Base-by-base conservation (phyloP, 140 eudicot genomes). In the Oenanthe javanica region DNA sequence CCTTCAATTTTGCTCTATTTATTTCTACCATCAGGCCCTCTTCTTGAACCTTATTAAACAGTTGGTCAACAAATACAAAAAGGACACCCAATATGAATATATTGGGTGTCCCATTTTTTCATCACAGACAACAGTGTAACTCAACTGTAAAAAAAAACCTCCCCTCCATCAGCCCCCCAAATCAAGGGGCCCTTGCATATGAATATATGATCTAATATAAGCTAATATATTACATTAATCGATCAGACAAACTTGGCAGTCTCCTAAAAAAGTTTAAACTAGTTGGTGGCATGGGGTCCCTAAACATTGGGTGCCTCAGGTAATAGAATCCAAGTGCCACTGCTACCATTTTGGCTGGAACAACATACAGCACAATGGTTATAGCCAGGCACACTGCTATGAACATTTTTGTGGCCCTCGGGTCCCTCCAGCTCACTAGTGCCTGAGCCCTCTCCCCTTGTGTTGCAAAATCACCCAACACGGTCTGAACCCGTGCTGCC, bases 241-340 rank as follows among this genome's bases (percentile, higher is more conserved):
- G 80, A 86, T 96, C 99, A 13, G 99, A 96, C 82, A 96, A 86
- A 73, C 99, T 93, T 19, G 99, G 99, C 77, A 96, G 96, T 83
- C 99, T 86, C 80, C 99, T 87, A 88, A 96, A 96, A 89, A 96
- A 93, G 83, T 93, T 96, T 83, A 96, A 79, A 82, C 97, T 93
- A 12, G 97, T 91, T 15, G 98, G 99, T 11, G 98, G 99, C 99
- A 93, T 96, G 4, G 99, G 98, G 81, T 96, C 99, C 89, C 99
- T 87, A 40, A 96, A 96, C 99, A 96, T 96, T 43, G 99, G 99
- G 82, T 96, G 99, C 46, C 99, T 89, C 80, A 96, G 80, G 78
- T 89, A 96, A 87, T 93, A 96, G 86, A 96, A 96, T n/a, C 99
- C 99, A 31, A 96, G 90, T 42, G 99, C 99, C 86, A 96, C 99